Percentiles rank a stretch among this genome's conserved stretches.
These are phyloP conservation scores for Podila minutissima DNA, from an alignment of 192 early-diverging fungal species.

Conservation along the genomic window DNA sequence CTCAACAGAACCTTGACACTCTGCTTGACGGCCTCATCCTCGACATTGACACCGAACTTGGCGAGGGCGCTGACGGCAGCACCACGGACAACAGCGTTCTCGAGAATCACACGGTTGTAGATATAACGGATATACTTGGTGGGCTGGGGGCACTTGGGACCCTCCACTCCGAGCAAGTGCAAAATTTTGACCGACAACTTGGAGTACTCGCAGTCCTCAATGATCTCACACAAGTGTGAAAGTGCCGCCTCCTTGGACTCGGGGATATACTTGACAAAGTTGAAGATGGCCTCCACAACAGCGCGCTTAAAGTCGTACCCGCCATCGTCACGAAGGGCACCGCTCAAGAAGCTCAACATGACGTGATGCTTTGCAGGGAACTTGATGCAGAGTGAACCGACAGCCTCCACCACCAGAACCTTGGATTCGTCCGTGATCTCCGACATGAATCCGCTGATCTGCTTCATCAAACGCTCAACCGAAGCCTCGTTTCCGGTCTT, in stretches of 20 bases:
- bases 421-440: slow-evolving; percentile 99
- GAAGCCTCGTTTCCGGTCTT: slow-evolving; percentile 99
- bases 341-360: slow-evolving; percentile 93
- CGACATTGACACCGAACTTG: slow-evolving; percentile 88
- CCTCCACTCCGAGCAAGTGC: slow-evolving; percentile 93
- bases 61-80: slow-evolving; percentile 96
- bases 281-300: slow-evolving; percentile 97
- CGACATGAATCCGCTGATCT: slow-evolving; percentile 97
- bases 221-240: slow-evolving; percentile 98
- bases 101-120: slow-evolving; percentile 98
- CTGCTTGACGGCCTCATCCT: slow-evolving; percentile 74
- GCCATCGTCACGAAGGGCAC: slow-evolving; percentile 96
- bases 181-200: slow-evolving; percentile 98
- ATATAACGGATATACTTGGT: slow-evolving; percentile 99
- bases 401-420: slow-evolving; percentile 98
- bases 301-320: slow-evolving; percentile 97
- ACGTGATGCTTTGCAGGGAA: slow-evolving; percentile 95
- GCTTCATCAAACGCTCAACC: slow-evolving; percentile 99
- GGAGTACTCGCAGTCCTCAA: slow-evolving; percentile 99
- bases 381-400: slow-evolving; percentile 95
- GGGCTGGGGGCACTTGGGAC: slow-evolving; percentile 90
- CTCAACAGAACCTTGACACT: slow-evolving; percentile 87
- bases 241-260: slow-evolving; percentile 96
- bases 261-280: slow-evolving; percentile 92
- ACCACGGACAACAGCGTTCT: slow-evolving; percentile 94